These are phyloP conservation scores for Mikania micrantha DNA, from an alignment of 129 eudicot species.

Conservation along the genomic window DNA sequence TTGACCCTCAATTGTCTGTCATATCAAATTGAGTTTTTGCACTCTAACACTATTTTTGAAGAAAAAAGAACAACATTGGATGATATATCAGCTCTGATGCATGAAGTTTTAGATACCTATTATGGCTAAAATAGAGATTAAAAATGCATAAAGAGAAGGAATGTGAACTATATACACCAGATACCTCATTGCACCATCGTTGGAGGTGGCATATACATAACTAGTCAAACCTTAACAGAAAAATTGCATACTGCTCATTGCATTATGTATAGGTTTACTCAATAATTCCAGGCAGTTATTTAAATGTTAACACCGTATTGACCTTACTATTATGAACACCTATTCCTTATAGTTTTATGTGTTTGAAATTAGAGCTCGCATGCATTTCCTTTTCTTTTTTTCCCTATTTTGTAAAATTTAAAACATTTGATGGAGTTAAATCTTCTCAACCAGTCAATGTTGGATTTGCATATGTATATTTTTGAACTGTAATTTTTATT, in stretches of 20 bases:
- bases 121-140: neutral
- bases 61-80: neutral
- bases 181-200: neutral
- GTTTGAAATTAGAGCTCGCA: neutral
- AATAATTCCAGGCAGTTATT: neutral
- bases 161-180: neutral
- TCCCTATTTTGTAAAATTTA: too few species aligned
- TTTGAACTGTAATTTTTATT: neutral
- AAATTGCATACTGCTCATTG: neutral
- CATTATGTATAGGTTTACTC: neutral
- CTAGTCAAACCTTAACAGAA: neutral
- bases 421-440: neutral
- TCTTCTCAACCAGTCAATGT: too few species aligned
- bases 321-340: neutral
- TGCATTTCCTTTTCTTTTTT: neutral
- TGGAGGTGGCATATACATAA: neutral
- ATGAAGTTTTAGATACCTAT: neutral
- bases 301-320: neutral
- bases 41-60: neutral
- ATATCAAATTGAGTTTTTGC: neutral
- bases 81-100: neutral
- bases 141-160: neutral
- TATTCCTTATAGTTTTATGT: neutral
- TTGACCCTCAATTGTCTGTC: neutral
- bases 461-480: neutral